Percentiles rank a stretch among this genome's conserved stretches.
Conservation (phyloP, 768 basidiomycete genomes). For the Russula emetica region DNA sequence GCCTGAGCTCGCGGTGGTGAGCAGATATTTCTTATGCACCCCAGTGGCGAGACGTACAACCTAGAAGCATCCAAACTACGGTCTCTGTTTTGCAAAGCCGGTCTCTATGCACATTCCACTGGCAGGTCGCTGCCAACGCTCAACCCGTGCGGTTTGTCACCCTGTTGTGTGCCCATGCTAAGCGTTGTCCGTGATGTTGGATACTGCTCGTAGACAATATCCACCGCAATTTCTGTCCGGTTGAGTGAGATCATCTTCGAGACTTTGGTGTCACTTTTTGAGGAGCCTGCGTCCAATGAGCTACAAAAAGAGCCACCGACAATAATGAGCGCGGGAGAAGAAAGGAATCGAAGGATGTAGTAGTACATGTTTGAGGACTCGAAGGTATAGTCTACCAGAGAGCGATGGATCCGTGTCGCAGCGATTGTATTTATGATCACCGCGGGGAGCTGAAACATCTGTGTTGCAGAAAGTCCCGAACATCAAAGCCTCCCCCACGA, state of each 20-base stretch:
- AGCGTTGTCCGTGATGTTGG: background rate
- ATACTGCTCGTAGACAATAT: background rate
- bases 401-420: background rate
- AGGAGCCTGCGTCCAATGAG: background rate
- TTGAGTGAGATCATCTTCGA: background rate
- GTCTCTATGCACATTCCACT: background rate
- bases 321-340: background rate
- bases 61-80: background rate
- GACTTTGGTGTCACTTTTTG: background rate
- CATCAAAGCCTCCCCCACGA: background rate
- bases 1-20: too few relatives aligned
- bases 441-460: background rate
- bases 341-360: background rate
- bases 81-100: background rate
- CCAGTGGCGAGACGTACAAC: background rate
- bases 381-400: background rate
- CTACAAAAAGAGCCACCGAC: background rate
- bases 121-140: background rate
- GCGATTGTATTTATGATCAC: background rate
- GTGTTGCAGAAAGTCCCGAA: background rate
- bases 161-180: background rate
- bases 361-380: background rate
- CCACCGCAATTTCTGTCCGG: background rate
- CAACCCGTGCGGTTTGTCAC: background rate
- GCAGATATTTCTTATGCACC: too few relatives aligned